Base-by-base conservation (phyloP, 495 filamentous ascomycete genomes). In the Rostrohypoxylon terebratum region DNA sequence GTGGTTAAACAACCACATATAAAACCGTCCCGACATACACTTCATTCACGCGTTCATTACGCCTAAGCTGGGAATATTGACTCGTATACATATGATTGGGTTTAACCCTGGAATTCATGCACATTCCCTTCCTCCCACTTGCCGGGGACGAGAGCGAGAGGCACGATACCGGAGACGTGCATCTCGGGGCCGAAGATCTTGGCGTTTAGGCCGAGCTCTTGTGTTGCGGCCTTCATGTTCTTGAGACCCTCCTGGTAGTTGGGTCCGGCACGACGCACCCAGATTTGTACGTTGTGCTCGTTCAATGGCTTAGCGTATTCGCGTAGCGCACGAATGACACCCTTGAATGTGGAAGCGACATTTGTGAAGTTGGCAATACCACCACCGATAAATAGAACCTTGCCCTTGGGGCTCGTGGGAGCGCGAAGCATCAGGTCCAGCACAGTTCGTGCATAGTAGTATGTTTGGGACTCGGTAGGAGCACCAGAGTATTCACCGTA, bases 311-410 rank as follows among this genome's bases (percentile, higher is more conserved):
- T 90, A 59, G 94, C 89, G 67, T 96, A 93, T 83, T 98, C 96
- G 63, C 96, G 91, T 64, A 99, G 90, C 40, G 96, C 96, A 66
- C 94, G 92, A 83, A 99, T 99, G 80, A 99, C 94, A 85, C 96
- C 96, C 87, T 99, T 99, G 91, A 99, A 99, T 55, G 96, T 99
- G 72, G 90, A 94, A 57, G 96, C 96, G 51, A 99, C 92, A 82
- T 94, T 86, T 83, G 96, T 99, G 87, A 99, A 99, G 91, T 99
- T 99, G 86, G 96, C 96, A 89, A 99, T 99, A 88, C 96, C 96
- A 85, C 96, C 96, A 81, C 96, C 96, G 75, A 99, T 98, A 88
- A 99, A 98, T 71, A 99, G 90, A 63, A 98, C 92, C 89, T 98
- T 98, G 85, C 96, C 96, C 75, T 98, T 91, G 57, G 92, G 88